Evolutionary conservation across 768 basidiomycete genomes (phyloP), one percentile per base, ranked within the genome.

Genomic region (Pulveroboletus ravenelii): DNA sequence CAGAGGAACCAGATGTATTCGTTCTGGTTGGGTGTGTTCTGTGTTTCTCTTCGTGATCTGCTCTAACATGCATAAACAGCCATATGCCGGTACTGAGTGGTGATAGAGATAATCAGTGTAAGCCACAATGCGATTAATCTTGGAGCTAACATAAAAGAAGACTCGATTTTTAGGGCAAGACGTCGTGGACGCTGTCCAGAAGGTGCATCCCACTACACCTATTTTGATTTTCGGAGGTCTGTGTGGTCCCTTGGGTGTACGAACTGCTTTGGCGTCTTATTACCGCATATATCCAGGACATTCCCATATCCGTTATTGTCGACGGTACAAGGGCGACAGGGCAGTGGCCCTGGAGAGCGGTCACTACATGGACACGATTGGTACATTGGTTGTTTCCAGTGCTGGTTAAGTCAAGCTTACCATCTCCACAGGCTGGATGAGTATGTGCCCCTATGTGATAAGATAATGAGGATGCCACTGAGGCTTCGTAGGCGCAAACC

Each of bases 311-410:
- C 62, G 62, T n/a, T 53, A 62, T 34, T 64, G 61, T 40, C 62
- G 54, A 59, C 15, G 53, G 62, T 41, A 50, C 50, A 35, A 4
- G 1, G 25, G 25, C 25, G 25, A 4, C 1, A 58, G 57, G 29
- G 23, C 57, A n/a, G 56, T 64, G 53, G 58, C 85, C 2, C 63
- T 93, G 54, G 88, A 91, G 60, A 86, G 89, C 55, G 88, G 93
- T 15, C 74, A 90, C 18, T 95, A 93, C 63, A 88, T 95, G 85
- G 93, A 96, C 70, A 96, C 93, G 10, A 73, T 94, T 47, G 91
- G 89, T 86, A 43, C 13, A 77, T 45, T 12, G 9, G 6, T 10
- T 14, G 0, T 15, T 34, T 27, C 25, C 6, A 17, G 20, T 30
- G 27, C 3, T 18, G 3, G n/a, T 23, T n/a, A 12, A n/a, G 20